Evolutionary conservation across 257 asterid genomes (phyloP), one percentile per base, ranked within the genome.

Genomic region (Verbena officinalis): DNA sequence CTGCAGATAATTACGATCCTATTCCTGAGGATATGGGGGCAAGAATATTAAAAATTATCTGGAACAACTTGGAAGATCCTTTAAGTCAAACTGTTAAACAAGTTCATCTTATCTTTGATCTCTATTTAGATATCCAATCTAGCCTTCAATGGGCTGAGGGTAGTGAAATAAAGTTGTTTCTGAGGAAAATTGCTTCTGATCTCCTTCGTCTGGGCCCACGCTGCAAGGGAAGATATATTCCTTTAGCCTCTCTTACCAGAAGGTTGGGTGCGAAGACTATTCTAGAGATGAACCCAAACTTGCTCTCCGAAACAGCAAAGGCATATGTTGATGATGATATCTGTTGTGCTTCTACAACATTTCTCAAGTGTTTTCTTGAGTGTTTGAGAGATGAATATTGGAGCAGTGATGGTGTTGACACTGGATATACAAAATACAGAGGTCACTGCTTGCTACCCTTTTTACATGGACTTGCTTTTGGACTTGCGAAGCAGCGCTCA

Each of bases 1-100:
- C 19, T 57, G 53, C 65, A 24, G 79, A 75, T 77, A 74, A 70
- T 57, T 81, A 78, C 61, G 77, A 77, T 70, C 86, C 86, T 9
- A 71, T 90, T 55, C 75, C 99, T 15, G 99, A 84, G 75, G 84
- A 86, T 39, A 84, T 80, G 80, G 88, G 95, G 22, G 74, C 82
- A 16, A 78, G 96, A 75, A 78, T 90, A 75, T 67, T 90, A 65
- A 84, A 83, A 77, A 86, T 80, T 68, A 88, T 90, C 63, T 93
- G 99, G 99, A 83, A 83, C 78, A 93, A 93, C 81, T 77, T 93
- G 84, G 99, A 93, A 78, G 99, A 93, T 78, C 96, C 97, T 78
- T 74, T 93, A 64, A 93, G 90, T 74, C 99, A 93, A 82, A 84
- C 99, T 11, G 99, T 93, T 60, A 93, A 84, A 76, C 99, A 93